A percentile compares a stretch with the other conserved stretches of the same genome.
Conservation (phyloP, 805 yeast species). For the Metschnikowia aberdeeniae region DNA sequence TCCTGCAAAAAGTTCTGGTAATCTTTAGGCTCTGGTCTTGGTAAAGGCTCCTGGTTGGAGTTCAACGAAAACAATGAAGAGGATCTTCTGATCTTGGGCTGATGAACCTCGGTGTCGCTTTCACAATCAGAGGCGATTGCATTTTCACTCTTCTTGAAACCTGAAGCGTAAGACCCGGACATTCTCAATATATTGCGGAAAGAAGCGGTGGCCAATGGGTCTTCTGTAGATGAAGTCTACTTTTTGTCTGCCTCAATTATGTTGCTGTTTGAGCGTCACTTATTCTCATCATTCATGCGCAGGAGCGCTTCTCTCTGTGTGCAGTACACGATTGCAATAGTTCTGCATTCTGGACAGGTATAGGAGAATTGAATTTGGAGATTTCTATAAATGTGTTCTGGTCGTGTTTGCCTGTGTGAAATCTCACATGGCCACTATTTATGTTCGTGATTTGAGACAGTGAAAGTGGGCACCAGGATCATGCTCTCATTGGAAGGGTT, state of each 20-base stretch:
- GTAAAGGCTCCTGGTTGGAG: slow-evolving; percentile 55
- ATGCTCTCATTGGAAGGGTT: slow-evolving; percentile 8
- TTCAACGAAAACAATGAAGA: slow-evolving; percentile 52
- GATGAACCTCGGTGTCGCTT: slow-evolving; percentile 24
- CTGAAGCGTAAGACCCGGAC: slow-evolving; percentile 19
- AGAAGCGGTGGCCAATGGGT: neutral
- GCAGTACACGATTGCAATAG: neutral
- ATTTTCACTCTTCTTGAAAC: slow-evolving; percentile 25
- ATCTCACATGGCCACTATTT: neutral
- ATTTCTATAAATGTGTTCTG: neutral
- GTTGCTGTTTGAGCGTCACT: slow-evolving; percentile 4
- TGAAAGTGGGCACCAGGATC: slow-evolving; percentile 14
- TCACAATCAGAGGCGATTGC: slow-evolving; percentile 38
- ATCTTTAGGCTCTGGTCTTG: slow-evolving; percentile 74
- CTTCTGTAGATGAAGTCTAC: neutral
- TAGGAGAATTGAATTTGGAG: no score
- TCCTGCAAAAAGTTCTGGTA: slow-evolving; percentile 78
- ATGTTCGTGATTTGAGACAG: slow-evolving; percentile 14
- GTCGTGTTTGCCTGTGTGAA: neutral
- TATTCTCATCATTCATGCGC: slow-evolving; percentile 1
- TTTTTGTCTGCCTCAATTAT: neutral
- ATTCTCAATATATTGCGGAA: slow-evolving; percentile 3
- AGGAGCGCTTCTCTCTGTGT: neutral
- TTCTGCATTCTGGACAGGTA: neutral
- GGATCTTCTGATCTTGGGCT: slow-evolving; percentile 41